Evolutionary conservation across 176 grass and related monocot genomes (phyloP), one percentile per base, ranked within the genome.

Genomic region (Hyparrhenia diplandra): DNA sequence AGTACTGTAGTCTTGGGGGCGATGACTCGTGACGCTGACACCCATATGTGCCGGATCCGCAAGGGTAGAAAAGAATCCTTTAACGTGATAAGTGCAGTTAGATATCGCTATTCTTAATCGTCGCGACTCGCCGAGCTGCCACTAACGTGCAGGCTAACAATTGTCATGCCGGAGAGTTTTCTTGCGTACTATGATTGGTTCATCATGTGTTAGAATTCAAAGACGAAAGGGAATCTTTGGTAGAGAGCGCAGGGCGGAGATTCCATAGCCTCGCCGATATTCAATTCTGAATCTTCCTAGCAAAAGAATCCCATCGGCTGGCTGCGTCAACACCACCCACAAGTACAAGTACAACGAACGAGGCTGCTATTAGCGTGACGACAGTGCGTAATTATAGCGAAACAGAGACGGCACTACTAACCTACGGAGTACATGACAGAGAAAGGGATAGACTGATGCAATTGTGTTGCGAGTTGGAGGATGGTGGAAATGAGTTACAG

Each of bases 11-110:
- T 21, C 36, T 18, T 8, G 46, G 16, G 17, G 52, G 40, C 25
- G 66, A 27, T 40, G 13, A 60, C 51, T 74, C 25, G 43, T 45
- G 62, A 88, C 34, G 76, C 31, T 75, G 76, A 80, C 76, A 62
- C 2, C 41, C 28, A 14, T 4, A 21, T 64, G 27, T 13, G 37
- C 57, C 21, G 58, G 9, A 31, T 46, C 28, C n/a, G 7, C 29
- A 32, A 12, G 18, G 42, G 21, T 66, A 51, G 43, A 32, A 32
- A 4, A 61, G 14, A 27, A 6, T 29, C 11, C 0, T 62, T 3
- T 25, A 62, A 28, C 27, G 1, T 29, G 24, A 63, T 63, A 29
- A 28, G 27, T 63, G 11, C 16, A 13, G 30, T 5, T 10, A 30
- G n/a, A 20, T 21, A 58, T 12, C 6, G 32, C 20, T n/a, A 12